phyloP scores from a whole-genome alignment of 2,329 filamentous ascomycete species.

The Fusarium scirpi region DNA sequence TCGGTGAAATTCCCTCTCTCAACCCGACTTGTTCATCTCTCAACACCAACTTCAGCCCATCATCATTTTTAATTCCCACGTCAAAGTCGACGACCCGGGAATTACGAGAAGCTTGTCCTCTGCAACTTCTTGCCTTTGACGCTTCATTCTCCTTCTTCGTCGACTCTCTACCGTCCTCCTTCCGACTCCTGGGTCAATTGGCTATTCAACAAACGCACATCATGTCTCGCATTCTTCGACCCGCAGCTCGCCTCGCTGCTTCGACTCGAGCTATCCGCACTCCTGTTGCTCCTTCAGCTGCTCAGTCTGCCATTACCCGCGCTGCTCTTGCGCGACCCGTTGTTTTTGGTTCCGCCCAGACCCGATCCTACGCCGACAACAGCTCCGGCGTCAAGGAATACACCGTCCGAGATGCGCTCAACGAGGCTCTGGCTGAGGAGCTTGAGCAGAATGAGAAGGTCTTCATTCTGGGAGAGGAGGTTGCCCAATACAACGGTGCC shows the following conservation, averaged over 20 bases:
- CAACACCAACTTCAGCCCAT: conserved; percentile 46
- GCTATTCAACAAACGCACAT: conserved; percentile 40
- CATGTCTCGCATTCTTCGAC: conserved; percentile 66
- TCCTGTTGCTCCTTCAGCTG: conserved; percentile 52
- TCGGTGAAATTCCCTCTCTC: conserved; percentile 51
- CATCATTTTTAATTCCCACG: conserved; percentile 43
- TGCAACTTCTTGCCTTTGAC: conserved; percentile 40
- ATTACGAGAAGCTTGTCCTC: conserved; percentile 42
- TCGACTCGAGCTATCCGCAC: conserved; percentile 55
- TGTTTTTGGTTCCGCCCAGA: conserved; percentile 58
- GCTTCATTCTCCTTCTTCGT: conserved; percentile 22
- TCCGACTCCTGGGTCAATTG: conserved; percentile 43
- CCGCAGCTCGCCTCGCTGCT: conserved; percentile 62
- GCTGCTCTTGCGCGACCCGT: conserved; percentile 54
- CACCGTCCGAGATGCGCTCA: conserved; percentile 96
- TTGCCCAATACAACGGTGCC: conserved; percentile 99
- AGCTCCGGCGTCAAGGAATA: conserved; percentile 81
- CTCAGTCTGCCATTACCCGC: conserved; percentile 55
- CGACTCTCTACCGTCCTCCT: conserved; percentile 26
- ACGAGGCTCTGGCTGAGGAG: conserved; percentile 98
- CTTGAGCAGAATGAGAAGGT: conserved; percentile 94
- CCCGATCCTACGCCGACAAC: conserved; percentile 67
- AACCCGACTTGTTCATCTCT: conserved; percentile 46
- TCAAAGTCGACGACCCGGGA: conserved; percentile 45
- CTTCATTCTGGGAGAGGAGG: conserved; percentile 96